Percentiles rank a stretch among this genome's conserved stretches.
Evolutionary conservation across 768 basidiomycete species (phyloP).

Genomic region (Rhizopogon salebrosus): DNA sequence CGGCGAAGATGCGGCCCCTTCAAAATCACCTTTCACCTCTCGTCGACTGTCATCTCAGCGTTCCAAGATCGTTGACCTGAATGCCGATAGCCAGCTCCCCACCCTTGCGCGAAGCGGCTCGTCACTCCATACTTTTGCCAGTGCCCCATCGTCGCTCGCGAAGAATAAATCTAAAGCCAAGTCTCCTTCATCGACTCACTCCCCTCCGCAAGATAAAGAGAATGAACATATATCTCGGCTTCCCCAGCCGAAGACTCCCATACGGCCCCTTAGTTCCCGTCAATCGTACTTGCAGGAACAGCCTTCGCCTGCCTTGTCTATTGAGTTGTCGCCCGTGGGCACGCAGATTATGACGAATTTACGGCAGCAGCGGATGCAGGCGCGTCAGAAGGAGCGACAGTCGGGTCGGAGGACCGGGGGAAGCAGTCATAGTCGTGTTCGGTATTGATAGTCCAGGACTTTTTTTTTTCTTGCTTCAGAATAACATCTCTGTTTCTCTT

Average conservation of each 20-base stretch:
- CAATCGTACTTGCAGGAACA: slow-evolving; percentile 20
- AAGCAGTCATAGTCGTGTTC: slow-evolving; percentile 26
- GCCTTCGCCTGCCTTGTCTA: slow-evolving; percentile 65
- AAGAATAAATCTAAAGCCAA: slow-evolving; percentile 1
- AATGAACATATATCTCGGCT: slow-evolving; percentile 21
- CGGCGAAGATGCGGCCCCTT: neutral
- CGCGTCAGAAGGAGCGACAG: slow-evolving; percentile 28
- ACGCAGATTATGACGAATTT: slow-evolving; percentile 64
- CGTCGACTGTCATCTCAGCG: slow-evolving; percentile 1
- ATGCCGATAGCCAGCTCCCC: neutral
- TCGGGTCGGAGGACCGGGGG: slow-evolving; percentile 25
- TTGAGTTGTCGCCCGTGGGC: slow-evolving; percentile 68
- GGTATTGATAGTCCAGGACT: slow-evolving; percentile 15
- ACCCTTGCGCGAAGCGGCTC: slow-evolving; percentile 4
- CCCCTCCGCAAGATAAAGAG: slow-evolving; percentile 14
- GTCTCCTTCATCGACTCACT: neutral
- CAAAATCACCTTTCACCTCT: neutral
- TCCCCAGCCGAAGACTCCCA: slow-evolving; percentile 39
- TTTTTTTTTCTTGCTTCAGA: neutral
- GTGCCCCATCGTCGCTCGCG: neutral
- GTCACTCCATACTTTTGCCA: slow-evolving; percentile 2
- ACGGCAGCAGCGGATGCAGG: slow-evolving; percentile 35
- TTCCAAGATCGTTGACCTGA: slow-evolving; percentile 7
- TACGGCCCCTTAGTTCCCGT: slow-evolving; percentile 36
- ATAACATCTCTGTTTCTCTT: slow-evolving; percentile 4